phyloP scores from a whole-genome alignment of 78 protist species.

The Planoprotostelium fungivorum region DNA sequence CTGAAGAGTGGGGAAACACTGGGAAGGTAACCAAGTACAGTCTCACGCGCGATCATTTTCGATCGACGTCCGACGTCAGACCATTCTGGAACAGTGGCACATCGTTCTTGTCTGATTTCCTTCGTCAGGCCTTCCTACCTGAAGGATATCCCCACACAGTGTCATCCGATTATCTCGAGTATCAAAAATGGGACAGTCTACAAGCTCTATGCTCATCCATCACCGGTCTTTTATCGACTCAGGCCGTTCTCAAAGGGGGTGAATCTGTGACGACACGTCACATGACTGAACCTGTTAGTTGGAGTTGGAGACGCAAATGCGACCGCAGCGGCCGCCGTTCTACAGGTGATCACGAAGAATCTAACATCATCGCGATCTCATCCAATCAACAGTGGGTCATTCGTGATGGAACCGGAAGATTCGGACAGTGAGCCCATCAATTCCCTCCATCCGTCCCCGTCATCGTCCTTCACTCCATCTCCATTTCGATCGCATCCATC shows the following conservation, averaged over 20 bases:
- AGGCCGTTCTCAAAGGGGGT: slow-evolving; percentile 54
- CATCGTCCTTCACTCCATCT: no score
- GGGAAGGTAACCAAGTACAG: background rate
- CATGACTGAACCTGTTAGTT: background rate
- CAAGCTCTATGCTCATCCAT: slow-evolving; percentile 64
- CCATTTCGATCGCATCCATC: no score
- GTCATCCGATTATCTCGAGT: slow-evolving; percentile 51
- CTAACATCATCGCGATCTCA: background rate
- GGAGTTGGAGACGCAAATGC: slow-evolving; percentile 58
- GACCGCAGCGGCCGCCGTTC: slow-evolving; percentile 26
- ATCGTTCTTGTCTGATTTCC: background rate
- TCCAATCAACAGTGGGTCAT: slow-evolving; percentile 24
- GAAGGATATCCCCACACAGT: slow-evolving; percentile 77
- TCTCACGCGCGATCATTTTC: background rate
- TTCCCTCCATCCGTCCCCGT: no score
- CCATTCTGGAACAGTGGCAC: background rate
- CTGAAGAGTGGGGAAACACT: background rate
- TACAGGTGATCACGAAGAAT: background rate
- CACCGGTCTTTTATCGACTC: slow-evolving; percentile 56
- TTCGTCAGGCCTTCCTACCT: slow-evolving; percentile 31
- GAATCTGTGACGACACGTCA: background rate
- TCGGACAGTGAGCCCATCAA: slow-evolving; percentile 16
- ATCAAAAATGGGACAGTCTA: slow-evolving; percentile 73
- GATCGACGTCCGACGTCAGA: background rate
- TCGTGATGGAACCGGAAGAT: slow-evolving; percentile 44